Base-by-base conservation (phyloP, 2,329 filamentous ascomycete genomes). In the Exophiala sp. region DNA sequence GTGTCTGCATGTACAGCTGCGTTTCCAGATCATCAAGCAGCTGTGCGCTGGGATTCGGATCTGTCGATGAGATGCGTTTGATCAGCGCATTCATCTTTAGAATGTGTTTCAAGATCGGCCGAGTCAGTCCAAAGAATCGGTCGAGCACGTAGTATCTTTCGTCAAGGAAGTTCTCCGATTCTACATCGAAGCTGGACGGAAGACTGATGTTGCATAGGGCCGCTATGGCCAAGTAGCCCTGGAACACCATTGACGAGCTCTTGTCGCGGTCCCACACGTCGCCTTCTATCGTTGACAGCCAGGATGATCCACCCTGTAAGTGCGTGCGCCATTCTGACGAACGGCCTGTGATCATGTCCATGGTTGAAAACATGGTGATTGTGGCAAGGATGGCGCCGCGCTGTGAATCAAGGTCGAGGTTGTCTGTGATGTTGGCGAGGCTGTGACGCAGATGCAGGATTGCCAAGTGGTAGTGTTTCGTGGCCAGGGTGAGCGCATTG, bases 391-490 rank as follows among this genome's bases (percentile, higher is more conserved):
- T 57, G 21, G 54, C 49, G 18, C 51, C 55, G 5, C 24, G 63
- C 61, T 60, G 58, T 4, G 46, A 16, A 12, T 58, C 52, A 12
- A 51, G 45, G 24, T 47, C 35, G 12, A 20, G 24, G 18, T 34
- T 50, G n/a, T 46, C 44, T 33, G 47, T 54, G 38, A 65, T 57
- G 71, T 14, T 66, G 73, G 6, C 73, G 67, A 5, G 65, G 73
- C 32, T 67, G 24, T 61, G 55, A 8, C 66, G 60, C 16, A 68
- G 50, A 49, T 68, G 65, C 32, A 60, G 60, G 43, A 68, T 58
- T 10, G 65, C 65, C 9, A 64, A 60, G 14, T 68, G 63, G 38
- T 67, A 66, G 47, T 67, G 66, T 24, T 62, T 58, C 52, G 64
- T 60, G 3, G 66, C 66, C 5, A 66, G 46, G 2, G 66, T 65